Evolutionary conservation across 306 rosid species (phyloP), one percentile per base, ranked within the genome.

Genomic region (Prunus mira): DNA sequence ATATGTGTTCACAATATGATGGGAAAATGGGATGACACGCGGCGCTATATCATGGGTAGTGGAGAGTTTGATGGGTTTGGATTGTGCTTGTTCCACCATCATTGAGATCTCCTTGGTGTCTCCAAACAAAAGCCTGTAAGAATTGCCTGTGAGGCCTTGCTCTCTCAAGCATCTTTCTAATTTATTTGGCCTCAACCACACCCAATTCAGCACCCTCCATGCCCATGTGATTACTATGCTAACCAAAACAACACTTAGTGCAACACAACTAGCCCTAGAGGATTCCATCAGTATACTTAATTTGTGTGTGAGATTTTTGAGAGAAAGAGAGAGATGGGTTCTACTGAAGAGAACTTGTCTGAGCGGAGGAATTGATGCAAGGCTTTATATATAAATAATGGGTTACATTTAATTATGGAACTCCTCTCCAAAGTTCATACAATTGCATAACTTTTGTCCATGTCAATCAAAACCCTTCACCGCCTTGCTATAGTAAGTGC

Each of bases 71-170:
- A 79, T 78, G 56, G 87, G 90, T 22, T 76, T 78, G 5, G 86
- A 81, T 1, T 18, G 50, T 0, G 87, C 90, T 49, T 70, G 32
- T 5, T 57, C 12, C 6, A 38, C 15, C 78, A 78, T 18, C 9
- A 13, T 34, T 0, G 54, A 25, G 19, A 60, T 63, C 12, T 78
- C 80, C 60, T 78, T 83, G 79, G 64, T 1, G 73, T 86, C 87
- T 22, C 87, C 86, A 13, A 25, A 28, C n/a, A 72, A 54, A 22
- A 86, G 17, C 61, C 80, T 51, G 71, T 83, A 86, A 3, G 87
- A 46, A 24, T 67, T 76, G 20, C 87, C 87, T 17, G 19, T 3
- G n/a, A 83, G 65, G 13, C 89, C 89, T 55, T 86, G 83, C 19
- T 30, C 10, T 45, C 84, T 81, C 18, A 86, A 27, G 24, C 17